Base-by-base conservation (phyloP, 768 basidiomycete species). In the Kwoniella botswanensis region DNA sequence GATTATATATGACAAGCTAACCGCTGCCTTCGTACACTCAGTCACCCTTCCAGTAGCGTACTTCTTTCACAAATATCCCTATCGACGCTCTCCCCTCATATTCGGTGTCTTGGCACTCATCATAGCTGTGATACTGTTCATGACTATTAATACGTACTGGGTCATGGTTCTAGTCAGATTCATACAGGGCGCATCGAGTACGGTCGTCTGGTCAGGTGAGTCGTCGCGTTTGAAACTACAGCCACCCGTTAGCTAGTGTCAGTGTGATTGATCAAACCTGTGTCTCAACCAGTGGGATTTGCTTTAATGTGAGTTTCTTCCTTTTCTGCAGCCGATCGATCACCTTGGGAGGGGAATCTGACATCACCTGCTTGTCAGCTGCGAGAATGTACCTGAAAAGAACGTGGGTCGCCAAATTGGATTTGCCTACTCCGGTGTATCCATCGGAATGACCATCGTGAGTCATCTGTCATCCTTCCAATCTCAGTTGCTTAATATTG, bases 401-500 rank as follows among this genome's bases (percentile, higher is more conserved):
- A 70, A 74, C 56, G 68, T 82, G 4, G 80, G 80, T n/a, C 61
- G 72, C 18, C 75, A 80, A 35, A 71, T 80, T n/a, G 80, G 80
- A 4, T 80, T 75, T 55, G 80, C 80, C 1, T 71, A 76, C 29
- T 70, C 79, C 15, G 80, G 80, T 13, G 70, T 78, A 3, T 72
- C 77, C 9, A 71, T 82, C 18, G 80, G 80, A 1, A 61, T 70
- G 4, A 75, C 73, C 9, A 72, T 78, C 24, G 79, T 76, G 61
- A 63, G 75, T 72, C 11, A 15, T 53, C 64, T 29, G 50, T 56
- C 56, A 55, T 64, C 7, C 42, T 58, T 43, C 12, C 22, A 35
- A 3, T 56, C 53, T 4, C 22, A 50, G 24, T 53, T 43, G 18
- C n/a, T 9, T 21, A n/a, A 21, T 57, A 18, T 29, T 50, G n/a